Base-by-base conservation (phyloP, 805 yeast species). In the Wickerhamiella sergipiensis region DNA sequence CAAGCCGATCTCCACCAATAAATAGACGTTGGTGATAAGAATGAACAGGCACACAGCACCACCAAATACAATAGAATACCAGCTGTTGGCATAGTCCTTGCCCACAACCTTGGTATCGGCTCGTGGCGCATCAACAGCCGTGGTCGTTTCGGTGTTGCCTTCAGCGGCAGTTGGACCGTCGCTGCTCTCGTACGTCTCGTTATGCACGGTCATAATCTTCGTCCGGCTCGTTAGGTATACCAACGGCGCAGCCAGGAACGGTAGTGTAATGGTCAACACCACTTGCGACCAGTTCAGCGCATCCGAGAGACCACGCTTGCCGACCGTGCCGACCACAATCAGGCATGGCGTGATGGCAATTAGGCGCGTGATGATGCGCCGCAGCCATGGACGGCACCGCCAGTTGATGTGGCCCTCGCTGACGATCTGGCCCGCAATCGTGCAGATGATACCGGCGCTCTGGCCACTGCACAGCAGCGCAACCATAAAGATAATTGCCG, bases 381-480 rank as follows among this genome's bases (percentile, higher is more conserved):
- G 75, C 47, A 81, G 60, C 85, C 95, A 82, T 3, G 96, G 96
- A 54, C 72, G 74, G 43, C 85, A 57, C 1, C 76, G 78, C 95
- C 96, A 88, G 49, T 80, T 76, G 40, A 89, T 70, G 61, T 85
- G 90, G 0, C 97, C 97, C 64, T 89, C 97, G 57, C 87, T 78
- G 2, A 89, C 95, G 58, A 89, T 80, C 66, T 89, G 95, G 9
- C 96, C 96, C 0, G 95, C 86, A 69, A 89, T 83, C 0, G 97
- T 89, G 64, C 96, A 88, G 2, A 88, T 89, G 43, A 89, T 79
- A 47, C 96, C 95, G 0, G 96, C 95, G 45, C 89, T 82, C 61
- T 85, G 88, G 6, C 96, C 96, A 52, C 92, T 82, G 52, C 85
- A 77, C 40, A 89, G 69, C 58, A 89, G 71, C 0, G 96, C 96